Base-by-base conservation (phyloP, 768 basidiomycete species). In the Suillus occidentalis region DNA sequence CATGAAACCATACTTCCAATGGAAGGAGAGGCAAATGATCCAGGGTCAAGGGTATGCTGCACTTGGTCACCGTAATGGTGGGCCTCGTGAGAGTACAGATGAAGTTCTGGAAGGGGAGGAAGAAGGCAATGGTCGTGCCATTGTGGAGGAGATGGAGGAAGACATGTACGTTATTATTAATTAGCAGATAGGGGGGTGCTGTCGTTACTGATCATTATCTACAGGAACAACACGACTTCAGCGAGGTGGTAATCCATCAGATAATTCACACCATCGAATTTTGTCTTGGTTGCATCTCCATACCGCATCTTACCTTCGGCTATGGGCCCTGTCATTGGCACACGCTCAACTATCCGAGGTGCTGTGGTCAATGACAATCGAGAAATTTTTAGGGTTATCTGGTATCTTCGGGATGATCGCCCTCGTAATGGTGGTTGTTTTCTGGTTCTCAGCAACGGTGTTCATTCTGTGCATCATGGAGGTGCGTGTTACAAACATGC, bases 221-320 rank as follows among this genome's bases (percentile, higher is more conserved):
- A 67, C 73, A 90, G 85, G 88, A 95, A 79, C 83, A 92, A 57
- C 94, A 96, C 75, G 95, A 97, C 72, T 94, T 98, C 77, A 83
- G 95, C 73, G 97, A 99, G 77, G 87, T 97, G 65, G 87, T 97
- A 28, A 92, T 99, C 65, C 97, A 99, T 78, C 97, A 99, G 77
- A 83, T 97, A 67, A 99, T 99, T 72, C 97, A 99, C 78, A 97
- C 95, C 31, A 98, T 99, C 78, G 97, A 99, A 80, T 99, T 99
- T 79, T 99, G 97, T 75, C 87, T 99, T 40, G 97, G 97, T 8
- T 98, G 97, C 77, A 98, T 98, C 72, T 99, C 97, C 97, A 98
- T 77, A 99, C 97, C 1, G 94, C 94, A 14, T 94, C 92, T 18
- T 94, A 93, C 77, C 86, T 95, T 57, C 91, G 97, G 74, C 83